Evolutionary conservation across 2,329 filamentous ascomycete genomes (phyloP).

Genomic region (Neopestalotiopsis clavispora): DNA sequence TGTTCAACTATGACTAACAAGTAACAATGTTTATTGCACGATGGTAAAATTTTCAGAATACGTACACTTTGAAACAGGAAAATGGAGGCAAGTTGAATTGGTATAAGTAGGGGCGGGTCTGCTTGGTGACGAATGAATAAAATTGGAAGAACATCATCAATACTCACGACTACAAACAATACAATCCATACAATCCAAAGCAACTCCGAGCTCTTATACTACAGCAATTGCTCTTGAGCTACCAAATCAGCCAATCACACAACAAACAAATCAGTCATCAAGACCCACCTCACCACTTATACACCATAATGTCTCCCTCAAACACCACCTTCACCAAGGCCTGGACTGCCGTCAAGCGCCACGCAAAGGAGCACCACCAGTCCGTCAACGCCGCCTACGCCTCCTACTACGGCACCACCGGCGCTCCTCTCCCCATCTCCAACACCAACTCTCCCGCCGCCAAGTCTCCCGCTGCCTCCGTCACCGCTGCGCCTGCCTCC

Average conservation of each 20-base stretch:
- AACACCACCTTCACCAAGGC: slow-evolving; percentile 9
- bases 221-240: not conserved
- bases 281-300: slow-evolving; percentile 7
- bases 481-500: not conserved
- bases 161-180: not conserved
- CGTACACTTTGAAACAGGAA: not conserved
- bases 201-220: not conserved
- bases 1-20: slow-evolving; percentile 11
- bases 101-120: slow-evolving; percentile 11
- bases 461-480: not conserved
- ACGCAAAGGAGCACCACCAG: slow-evolving; percentile 21
- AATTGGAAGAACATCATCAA: not conserved
- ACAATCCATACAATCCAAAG: not conserved
- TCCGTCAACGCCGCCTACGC: slow-evolving; percentile 20
- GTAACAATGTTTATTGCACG: not conserved
- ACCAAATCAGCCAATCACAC: slow-evolving; percentile 11
- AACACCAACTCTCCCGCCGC: slow-evolving; percentile 5
- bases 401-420: slow-evolving; percentile 16
- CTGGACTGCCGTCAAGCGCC: slow-evolving; percentile 20
- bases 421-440: slow-evolving; percentile 1
- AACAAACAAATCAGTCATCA: not conserved
- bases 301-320: slow-evolving; percentile 10
- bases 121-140: not conserved
- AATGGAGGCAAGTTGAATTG: not conserved
- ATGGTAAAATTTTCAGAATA: slow-evolving; percentile 13